A percentile compares a stretch with the other conserved stretches of the same genome.
Evolutionary conservation across 129 eudicot genomes (phyloP).

Genomic region (Dittrichia graveolens): DNA sequence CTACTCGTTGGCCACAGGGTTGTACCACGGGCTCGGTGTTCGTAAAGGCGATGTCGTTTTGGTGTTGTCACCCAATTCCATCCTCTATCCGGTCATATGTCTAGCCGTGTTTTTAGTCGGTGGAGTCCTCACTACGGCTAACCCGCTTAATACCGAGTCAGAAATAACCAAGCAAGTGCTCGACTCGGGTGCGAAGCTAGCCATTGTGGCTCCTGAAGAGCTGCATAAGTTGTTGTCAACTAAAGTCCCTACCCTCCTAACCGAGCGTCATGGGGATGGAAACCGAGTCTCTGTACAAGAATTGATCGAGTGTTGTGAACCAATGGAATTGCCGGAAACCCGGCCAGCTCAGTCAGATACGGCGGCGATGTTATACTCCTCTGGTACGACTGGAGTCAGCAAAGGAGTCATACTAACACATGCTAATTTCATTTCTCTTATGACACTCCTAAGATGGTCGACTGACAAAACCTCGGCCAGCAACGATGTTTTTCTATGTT

Average conservation of each 20-base stretch:
- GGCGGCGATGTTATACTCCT: conserved; percentile 74
- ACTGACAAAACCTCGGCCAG: conserved; percentile 44
- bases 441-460: conserved; percentile 54
- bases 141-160: conserved; percentile 63
- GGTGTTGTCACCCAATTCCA: conserved; percentile 63
- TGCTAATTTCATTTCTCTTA: conserved; percentile 52
- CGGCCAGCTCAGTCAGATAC: conserved; percentile 54
- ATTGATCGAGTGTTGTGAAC: conserved; percentile 51
- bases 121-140: conserved; percentile 69
- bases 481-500: conserved; percentile 62
- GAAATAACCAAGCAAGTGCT: conserved; percentile 71
- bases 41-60: conserved; percentile 69
- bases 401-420: conserved; percentile 74
- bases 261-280: conserved; percentile 36
- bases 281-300: conserved; percentile 55
- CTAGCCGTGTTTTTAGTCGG: conserved; percentile 65
- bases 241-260: conserved; percentile 52
- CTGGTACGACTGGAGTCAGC: conserved; percentile 82
- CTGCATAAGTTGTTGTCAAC: conserved; percentile 44
- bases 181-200: conserved; percentile 70
- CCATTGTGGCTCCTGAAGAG: conserved; percentile 51
- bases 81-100: conserved; percentile 67
- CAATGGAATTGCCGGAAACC: conserved; percentile 44
- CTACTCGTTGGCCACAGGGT: conserved; percentile 52
- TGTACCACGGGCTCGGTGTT: conserved; percentile 61